Conservation (phyloP, 164 flowering plant genomes). For the Nelumbo lutea region DNA sequence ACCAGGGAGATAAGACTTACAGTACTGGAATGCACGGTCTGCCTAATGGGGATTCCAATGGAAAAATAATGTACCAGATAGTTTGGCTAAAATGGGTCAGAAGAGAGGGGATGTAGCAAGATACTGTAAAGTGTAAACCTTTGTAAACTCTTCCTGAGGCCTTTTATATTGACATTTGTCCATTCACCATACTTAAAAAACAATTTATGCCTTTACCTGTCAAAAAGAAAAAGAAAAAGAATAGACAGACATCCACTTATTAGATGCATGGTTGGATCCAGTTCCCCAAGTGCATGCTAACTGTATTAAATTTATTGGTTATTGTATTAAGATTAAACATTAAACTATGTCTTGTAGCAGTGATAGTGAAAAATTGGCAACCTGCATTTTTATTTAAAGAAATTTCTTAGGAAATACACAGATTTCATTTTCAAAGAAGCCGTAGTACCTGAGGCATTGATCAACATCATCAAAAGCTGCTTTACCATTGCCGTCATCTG, state of each 20-base stretch:
- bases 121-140: too few species aligned
- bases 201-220: too few species aligned
- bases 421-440: neutral
- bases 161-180: too few species aligned
- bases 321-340: neutral
- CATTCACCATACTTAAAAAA: too few species aligned
- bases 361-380: neutral
- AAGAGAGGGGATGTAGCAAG: too few species aligned
- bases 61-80: too few species aligned
- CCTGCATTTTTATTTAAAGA: neutral
- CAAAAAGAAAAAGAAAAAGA: too few species aligned
- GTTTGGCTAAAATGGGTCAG: too few species aligned
- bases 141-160: too few species aligned
- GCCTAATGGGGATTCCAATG: too few species aligned
- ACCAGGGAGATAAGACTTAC: too few species aligned
- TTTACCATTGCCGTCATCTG: constrained; percentile 68
- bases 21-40: too few species aligned
- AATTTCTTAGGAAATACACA: neutral
- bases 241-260: neutral
- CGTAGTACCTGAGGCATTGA: constrained; percentile 76
- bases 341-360: neutral
- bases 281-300: neutral
- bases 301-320: neutral
- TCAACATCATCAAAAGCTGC: constrained; percentile 66
- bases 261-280: neutral